Percentiles rank a stretch among this genome's conserved stretches.
Evolutionary conservation across 495 filamentous ascomycete genomes (phyloP).

Genomic region (Staphylotrichum tortipilum): DNA sequence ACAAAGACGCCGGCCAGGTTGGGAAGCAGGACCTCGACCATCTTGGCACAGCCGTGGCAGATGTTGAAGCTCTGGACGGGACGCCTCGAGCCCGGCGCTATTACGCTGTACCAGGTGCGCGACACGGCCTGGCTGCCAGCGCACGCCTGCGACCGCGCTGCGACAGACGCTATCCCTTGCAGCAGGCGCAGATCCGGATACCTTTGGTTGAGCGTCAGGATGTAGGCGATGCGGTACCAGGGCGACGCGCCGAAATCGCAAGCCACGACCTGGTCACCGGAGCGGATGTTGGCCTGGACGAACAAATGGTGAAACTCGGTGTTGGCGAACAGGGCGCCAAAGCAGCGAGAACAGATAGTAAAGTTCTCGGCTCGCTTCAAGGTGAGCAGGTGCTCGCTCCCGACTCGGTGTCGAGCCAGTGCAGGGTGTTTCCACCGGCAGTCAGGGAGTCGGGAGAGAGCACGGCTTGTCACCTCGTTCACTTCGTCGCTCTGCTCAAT

Average conservation of each 20-base stretch:
- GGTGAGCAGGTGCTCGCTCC: constrained; percentile 31
- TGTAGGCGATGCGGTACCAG: constrained; percentile 41
- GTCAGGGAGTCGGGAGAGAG: constrained; percentile 26
- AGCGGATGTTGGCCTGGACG: constrained; percentile 26
- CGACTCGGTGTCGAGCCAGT: constrained; percentile 7
- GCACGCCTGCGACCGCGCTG: constrained; percentile 28
- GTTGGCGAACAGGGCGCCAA: constrained; percentile 28
- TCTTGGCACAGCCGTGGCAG: constrained; percentile 34
- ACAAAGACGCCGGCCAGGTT: constrained; percentile 35
- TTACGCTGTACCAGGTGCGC: constrained; percentile 38
- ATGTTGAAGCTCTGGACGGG: constrained; percentile 31
- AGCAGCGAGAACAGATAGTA: constrained; percentile 39
- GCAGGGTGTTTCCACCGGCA: constrained; percentile 30
- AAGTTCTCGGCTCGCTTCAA: constrained; percentile 37
- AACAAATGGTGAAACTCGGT: constrained; percentile 34
- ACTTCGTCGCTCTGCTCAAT: constrained; percentile 15
- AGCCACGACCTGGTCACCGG: constrained; percentile 26
- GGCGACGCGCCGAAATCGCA: constrained; percentile 39
- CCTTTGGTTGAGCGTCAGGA: constrained; percentile 32
- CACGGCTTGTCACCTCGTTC: constrained; percentile 22
- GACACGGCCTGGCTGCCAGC: constrained; percentile 19
- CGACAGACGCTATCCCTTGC: constrained; percentile 30
- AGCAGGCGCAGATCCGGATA: constrained; percentile 33
- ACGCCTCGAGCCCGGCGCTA: constrained; percentile 24
- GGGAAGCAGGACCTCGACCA: constrained; percentile 34